Base-by-base conservation (phyloP, 805 yeast genomes). In the Candida ipomoeae region DNA sequence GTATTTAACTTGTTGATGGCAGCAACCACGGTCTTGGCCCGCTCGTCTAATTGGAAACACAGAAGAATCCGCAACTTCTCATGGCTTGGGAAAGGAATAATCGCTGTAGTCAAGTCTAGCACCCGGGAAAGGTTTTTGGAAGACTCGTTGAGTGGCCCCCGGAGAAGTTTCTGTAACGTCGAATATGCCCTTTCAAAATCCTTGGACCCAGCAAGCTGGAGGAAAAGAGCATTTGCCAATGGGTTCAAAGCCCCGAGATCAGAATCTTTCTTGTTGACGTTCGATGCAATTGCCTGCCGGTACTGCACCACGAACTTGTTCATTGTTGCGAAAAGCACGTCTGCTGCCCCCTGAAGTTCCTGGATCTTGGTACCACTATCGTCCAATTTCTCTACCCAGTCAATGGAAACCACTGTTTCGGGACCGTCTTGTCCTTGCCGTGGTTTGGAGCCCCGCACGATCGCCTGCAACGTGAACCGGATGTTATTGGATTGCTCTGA, bases 231-330 rank as follows among this genome's bases (percentile, higher is more conserved):
- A 54, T 78, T 78, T 0, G 87, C 81, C 47, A 84, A 63, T 0
- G 90, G 90, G 10, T 84, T 75, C 18, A 84, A 65, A 2, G 79
- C 69, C 20, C 82, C 61, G 13, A 83, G 65, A 49, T 70, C 67
- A 4, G 50, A 32, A 4, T 47, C 48, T 33, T 51, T 53, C 8
- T 59, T 47, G n/a, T 50, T 46, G 38, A 51, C 46, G 3, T 48
- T 40, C 11, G 34, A 23, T 10, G 55, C 53, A 37, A 67, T 59
- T 1, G 75, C 71, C 21, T 67, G 59, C 7, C 70, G 64, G 56
- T 75, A 77, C 36, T 65, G 68, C 15, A 58, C 62, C 14, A 74
- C 55, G 50, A 78, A 77, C 14, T 51, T 46, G 47, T 72, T 74
- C 48, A 81, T 78, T 8, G 62, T 49, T 11, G 61, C 65, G 48